Conservation (phyloP, 257 asterid species). For the Eucommia ulmoides region DNA sequence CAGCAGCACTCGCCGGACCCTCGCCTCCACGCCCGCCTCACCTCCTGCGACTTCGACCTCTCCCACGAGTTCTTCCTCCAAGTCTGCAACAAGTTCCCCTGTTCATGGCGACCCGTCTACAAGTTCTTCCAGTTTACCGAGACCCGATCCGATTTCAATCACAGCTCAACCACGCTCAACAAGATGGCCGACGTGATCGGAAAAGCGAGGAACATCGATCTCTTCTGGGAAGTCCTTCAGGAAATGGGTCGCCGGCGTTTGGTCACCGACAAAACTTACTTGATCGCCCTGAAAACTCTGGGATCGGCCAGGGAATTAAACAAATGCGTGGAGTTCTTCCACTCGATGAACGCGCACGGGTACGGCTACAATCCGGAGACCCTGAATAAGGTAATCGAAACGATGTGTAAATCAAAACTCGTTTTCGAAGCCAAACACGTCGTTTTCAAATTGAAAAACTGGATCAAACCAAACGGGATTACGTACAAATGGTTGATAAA, state of each 20-base stretch:
- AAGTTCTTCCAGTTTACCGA: slow-evolving; percentile 44
- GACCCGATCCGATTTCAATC: slow-evolving; percentile 41
- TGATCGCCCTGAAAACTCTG: slow-evolving; percentile 36
- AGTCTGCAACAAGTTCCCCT: slow-evolving; percentile 73
- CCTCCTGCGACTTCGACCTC: slow-evolving; percentile 36
- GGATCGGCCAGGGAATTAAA: slow-evolving; percentile 73
- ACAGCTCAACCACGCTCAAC: slow-evolving; percentile 63
- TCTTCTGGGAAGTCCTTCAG: slow-evolving; percentile 59
- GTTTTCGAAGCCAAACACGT: slow-evolving; percentile 67
- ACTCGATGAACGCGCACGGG: slow-evolving; percentile 64
- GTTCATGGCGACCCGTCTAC: slow-evolving; percentile 85
- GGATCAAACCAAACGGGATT: not conserved
- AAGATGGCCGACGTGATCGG: slow-evolving; percentile 70
- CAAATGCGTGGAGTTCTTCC: slow-evolving; percentile 75
- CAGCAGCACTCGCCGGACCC: slow-evolving; percentile 53
- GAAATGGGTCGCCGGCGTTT: slow-evolving; percentile 46
- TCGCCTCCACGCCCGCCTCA: slow-evolving; percentile 48
- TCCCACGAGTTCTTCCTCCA: slow-evolving; percentile 81
- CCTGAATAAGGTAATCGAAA: slow-evolving; percentile 46
- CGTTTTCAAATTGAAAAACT: slow-evolving; percentile 42
- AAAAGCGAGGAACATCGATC: slow-evolving; percentile 70
- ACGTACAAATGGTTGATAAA: slow-evolving; percentile 14
- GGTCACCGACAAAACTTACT: slow-evolving; percentile 52
- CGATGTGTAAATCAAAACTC: slow-evolving; percentile 49
- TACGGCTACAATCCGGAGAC: slow-evolving; percentile 40